phyloP scores from a whole-genome alignment of 176 grass and related monocot species.

The Carex littledalei region DNA sequence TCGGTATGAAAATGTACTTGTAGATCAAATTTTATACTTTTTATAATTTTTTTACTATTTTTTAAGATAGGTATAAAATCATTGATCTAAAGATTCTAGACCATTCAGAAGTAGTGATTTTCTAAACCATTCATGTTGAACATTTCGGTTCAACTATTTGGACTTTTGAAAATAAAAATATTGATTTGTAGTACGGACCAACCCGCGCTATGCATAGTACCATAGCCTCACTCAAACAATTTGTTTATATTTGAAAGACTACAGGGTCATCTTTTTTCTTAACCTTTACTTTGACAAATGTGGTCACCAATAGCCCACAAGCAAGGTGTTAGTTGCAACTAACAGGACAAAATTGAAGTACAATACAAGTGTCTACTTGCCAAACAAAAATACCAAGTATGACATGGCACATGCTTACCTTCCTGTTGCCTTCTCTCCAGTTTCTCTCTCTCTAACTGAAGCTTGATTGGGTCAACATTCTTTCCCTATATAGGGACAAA shows the following conservation, averaged over 20 bases:
- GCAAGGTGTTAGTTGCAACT: not conserved
- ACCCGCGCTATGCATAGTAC: too few relatives aligned
- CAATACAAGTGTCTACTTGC: not conserved
- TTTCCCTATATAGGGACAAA: constrained; percentile 32
- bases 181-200: too few relatives aligned
- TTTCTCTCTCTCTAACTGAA: constrained; percentile 69
- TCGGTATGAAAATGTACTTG: too few relatives aligned
- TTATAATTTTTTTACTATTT: too few relatives aligned
- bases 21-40: too few relatives aligned
- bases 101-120: too few relatives aligned
- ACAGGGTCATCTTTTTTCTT: not conserved
- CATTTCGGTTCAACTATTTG: too few relatives aligned
- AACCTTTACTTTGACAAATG: not conserved
- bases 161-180: too few relatives aligned
- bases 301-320: not conserved
- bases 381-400: not conserved
- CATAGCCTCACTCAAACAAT: not conserved
- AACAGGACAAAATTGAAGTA: not conserved
- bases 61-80: too few relatives aligned
- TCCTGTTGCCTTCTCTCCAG: constrained; percentile 74
- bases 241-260: not conserved
- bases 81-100: too few relatives aligned
- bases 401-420: constrained; percentile 30
- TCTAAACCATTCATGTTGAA: too few relatives aligned
- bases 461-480: constrained; percentile 57